Percentiles rank a stretch among this genome's conserved stretches.
Evolutionary conservation across 805 yeast species (phyloP).

Genomic region (Yamadazyma sp.): DNA sequence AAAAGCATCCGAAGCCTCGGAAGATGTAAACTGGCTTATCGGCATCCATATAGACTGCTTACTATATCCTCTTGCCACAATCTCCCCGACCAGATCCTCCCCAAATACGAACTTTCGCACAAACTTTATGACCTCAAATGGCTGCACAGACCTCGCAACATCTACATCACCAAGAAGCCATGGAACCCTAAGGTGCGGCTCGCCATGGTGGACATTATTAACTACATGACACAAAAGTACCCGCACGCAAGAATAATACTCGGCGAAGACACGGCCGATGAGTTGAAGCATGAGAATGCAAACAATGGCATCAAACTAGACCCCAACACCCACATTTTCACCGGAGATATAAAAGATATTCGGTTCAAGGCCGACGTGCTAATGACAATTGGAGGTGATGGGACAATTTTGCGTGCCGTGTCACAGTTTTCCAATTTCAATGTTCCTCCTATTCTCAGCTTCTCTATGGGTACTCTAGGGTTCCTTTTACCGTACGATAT

Average conservation of each 20-base stretch:
- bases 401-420: constrained; percentile 84
- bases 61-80: constrained; percentile 9
- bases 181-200: constrained; percentile 62
- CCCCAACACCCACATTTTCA: constrained; percentile 33
- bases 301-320: constrained; percentile 22
- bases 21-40: too few relatives aligned
- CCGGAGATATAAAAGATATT: constrained; percentile 60
- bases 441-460: constrained; percentile 88
- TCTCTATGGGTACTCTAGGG: constrained; percentile 89
- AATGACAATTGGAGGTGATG: constrained; percentile 95
- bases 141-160: constrained; percentile 51
- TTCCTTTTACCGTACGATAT: constrained; percentile 87
- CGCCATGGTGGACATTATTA: constrained; percentile 66
- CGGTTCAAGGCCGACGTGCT: constrained; percentile 70
- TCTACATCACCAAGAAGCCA: constrained; percentile 83
- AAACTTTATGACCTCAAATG: constrained; percentile 10
- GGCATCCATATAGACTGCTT: too few relatives aligned
- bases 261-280: constrained; percentile 71
- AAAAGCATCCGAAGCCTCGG: too few relatives aligned
- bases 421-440: constrained; percentile 67
- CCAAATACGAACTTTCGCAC: constrained; percentile 9
- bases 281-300: constrained; percentile 41
- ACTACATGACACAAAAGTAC: constrained; percentile 57
- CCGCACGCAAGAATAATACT: constrained; percentile 79
- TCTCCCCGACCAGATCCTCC: constrained; percentile 10